phyloP scores from a whole-genome alignment of 352 stramenopile species.

The Globisporangium sylvaticum region DNA sequence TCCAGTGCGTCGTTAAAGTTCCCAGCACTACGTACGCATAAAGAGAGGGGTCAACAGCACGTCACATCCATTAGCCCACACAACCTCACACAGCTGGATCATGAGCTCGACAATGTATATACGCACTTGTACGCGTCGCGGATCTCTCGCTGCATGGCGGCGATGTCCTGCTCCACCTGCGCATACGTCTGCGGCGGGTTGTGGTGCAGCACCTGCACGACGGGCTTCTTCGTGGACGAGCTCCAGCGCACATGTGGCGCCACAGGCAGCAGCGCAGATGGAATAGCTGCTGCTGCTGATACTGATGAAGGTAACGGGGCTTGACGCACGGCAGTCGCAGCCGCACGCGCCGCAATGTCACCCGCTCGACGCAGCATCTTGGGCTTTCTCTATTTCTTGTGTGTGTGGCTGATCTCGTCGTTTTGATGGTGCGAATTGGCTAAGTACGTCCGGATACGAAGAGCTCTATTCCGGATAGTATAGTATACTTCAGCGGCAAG shows the following conservation, averaged over 20 bases:
- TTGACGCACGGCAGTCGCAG: not conserved
- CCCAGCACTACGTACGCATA: slow-evolving; percentile 34
- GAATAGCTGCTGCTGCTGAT: not conserved
- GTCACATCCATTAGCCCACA: not conserved
- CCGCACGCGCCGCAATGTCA: not conserved
- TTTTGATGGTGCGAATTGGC: slow-evolving; percentile 10
- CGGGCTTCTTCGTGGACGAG: slow-evolving; percentile 23
- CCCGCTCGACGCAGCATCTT: slow-evolving; percentile 9
- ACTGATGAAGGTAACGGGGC: not conserved
- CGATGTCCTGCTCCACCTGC: slow-evolving; percentile 77
- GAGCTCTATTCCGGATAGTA: not conserved
- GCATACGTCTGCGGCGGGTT: slow-evolving; percentile 57
- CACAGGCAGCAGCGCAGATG: not conserved
- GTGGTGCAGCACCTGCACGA: slow-evolving; percentile 59
- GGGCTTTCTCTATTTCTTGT: not conserved
- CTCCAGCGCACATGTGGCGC: not conserved
- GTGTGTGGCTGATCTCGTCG: slow-evolving; percentile 4
- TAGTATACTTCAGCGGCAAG: not conserved
- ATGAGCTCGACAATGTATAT: no score
- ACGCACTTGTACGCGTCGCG: slow-evolving; percentile 77
- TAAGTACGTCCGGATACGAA: not conserved
- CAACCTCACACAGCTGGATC: no score
- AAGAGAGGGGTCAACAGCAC: not conserved
- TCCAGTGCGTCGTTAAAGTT: slow-evolving; percentile 68
- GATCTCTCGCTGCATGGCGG: slow-evolving; percentile 76